A percentile compares a stretch with the other conserved stretches of the same genome.
phyloP scores from a whole-genome alignment of 2,329 filamentous ascomycete genomes.

The Ascochyta pisi region DNA sequence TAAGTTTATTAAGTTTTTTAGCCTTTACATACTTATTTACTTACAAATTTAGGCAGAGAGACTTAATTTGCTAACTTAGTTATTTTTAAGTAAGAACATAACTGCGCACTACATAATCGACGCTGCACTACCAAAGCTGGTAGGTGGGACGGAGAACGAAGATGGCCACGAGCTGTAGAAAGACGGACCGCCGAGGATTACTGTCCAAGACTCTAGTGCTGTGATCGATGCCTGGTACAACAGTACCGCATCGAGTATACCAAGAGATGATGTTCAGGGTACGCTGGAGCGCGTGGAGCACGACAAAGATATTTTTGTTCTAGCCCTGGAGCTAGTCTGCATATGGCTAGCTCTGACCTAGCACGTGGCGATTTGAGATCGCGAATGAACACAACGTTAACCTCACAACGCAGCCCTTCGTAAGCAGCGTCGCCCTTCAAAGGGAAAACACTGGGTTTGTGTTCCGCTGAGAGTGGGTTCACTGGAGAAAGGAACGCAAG shows the following conservation, averaged over 20 bases:
- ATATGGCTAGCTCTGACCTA: neutral
- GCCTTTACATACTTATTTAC: too few species aligned
- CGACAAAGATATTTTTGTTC: conserved; percentile 4
- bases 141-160: too few species aligned
- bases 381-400: conserved; percentile 1
- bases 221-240: conserved; percentile 19
- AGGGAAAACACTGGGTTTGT: neutral
- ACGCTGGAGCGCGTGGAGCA: conserved; percentile 4
- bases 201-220: conserved; percentile 34
- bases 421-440: neutral
- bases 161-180: neutral
- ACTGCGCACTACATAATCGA: too few species aligned
- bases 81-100: too few species aligned
- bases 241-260: conserved; percentile 26
- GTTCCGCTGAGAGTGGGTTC: neutral
- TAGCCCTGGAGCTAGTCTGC: neutral
- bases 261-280: conserved; percentile 18
- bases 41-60: too few species aligned
- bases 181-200: conserved; percentile 1
- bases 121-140: too few species aligned
- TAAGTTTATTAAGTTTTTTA: too few species aligned
- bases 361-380: conserved; percentile 6
- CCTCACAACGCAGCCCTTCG: conserved; percentile 5
- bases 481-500: neutral
- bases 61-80: too few species aligned